Base-by-base conservation (phyloP, 768 basidiomycete genomes). In the Termitomyces sp. region DNA sequence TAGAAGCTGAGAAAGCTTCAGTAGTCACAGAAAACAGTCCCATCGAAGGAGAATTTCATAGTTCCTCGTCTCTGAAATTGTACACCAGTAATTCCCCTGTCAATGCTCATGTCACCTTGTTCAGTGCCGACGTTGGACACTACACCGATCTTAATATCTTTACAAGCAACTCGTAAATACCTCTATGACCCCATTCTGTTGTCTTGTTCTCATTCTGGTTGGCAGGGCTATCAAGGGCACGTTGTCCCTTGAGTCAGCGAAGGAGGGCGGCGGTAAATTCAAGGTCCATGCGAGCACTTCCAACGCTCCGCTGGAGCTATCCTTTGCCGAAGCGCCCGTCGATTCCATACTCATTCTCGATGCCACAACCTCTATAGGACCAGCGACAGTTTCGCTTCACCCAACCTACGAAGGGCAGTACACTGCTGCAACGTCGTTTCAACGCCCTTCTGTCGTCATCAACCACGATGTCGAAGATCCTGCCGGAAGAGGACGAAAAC, bases 31-130 rank as follows among this genome's bases (percentile, higher is more conserved):
- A 72, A 6, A 84, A 82, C 50, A 75, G 74, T n/a, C 64, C 61
- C 8, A 81, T 87, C 34, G 58, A 59, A 2, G 85, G 85, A 10
- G 63, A 60, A 33, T 83, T 81, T 70, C 73, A 74, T 22, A 64
- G 68, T 9, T 68, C 72, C 0, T 59, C 62, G 0, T 65, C 65
- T 22, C 65, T 77, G 16, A 57, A 44, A 4, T 58, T 77, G n/a
- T n/a, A 61, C 13, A 77, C 77, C n/a, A 61, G 72, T 22, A 82
- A 84, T 60, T 71, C 72, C 1, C 66, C 51, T 2, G 75, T 87
- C 53, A 53, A 69, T 4, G 70, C 72, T 0, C 64, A 66, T 18
- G 75, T 84, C 26, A 71, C 67, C 29, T 59, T 85, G 45, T 57
- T 65, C 59, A 72, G 61, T 68, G 74, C 62, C 51, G 59, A 62